Base-by-base conservation (phyloP, 352 stramenopile species). In the Pythium phragmitis region DNA sequence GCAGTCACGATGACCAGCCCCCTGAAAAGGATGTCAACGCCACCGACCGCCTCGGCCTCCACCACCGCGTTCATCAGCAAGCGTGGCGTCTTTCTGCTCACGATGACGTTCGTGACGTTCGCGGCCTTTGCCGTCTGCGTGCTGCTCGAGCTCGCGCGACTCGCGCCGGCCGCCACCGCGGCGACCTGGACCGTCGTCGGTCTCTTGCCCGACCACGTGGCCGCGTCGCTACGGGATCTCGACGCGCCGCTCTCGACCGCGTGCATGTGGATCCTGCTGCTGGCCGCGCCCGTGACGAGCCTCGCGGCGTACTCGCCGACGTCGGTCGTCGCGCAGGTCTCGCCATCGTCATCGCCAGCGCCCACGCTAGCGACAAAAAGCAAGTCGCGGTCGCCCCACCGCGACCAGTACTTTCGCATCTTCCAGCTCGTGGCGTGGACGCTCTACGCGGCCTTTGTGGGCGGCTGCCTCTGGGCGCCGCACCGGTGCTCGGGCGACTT, bases 381-480 rank as follows among this genome's bases (percentile, higher is more conserved):
- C n/a, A 14, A 54, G 5, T 53, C 43, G 9, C 26, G 58, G 26
- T 2, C 43, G 11, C 62, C 48, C 49, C 69, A 65, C 19, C 70
- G 63, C 46, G 82, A 92, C 57, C 65, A 73, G 56, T 85, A 84
- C 63, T 92, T 92, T 43, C 69, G 69, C 50, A 78, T 88, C 57
- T 92, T 88, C 68, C 83, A 92, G 68, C 76, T 71, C 46, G 68
- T 85, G 33, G 81, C 65, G 2, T 90, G 83, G 80, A 67, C 47
- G 13, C 65, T 90, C 9, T 92, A 89, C 62, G 74, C 57, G 4
- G 39, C 77, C n/a, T 87, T 88, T 45, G 50, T 89, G 13, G 57
- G 61, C 16, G 61, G 82, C 23, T 75, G 80, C 43, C 13, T 88
- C 74, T 58, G 61, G 75, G 45, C 60, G 51, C 50, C 19, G 33